phyloP scores from a whole-genome alignment of 2,329 filamentous ascomycete species.

The Rhynchosporium graminicola region DNA sequence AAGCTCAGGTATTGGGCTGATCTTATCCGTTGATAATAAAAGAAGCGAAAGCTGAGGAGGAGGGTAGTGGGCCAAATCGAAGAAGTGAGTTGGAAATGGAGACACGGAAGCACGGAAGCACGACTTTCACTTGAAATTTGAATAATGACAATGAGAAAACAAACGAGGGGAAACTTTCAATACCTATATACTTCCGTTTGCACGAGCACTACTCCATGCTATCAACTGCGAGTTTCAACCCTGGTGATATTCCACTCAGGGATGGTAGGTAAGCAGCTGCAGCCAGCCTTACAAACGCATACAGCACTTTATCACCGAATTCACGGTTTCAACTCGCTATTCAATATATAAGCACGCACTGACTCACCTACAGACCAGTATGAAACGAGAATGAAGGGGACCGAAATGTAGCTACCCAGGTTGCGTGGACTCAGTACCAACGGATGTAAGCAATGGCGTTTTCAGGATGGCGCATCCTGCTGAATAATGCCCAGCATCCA shows the following conservation, averaged over 20 bases:
- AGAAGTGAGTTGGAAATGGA: too few species aligned
- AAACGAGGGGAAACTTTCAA: not conserved
- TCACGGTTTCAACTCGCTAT: slow-evolving; percentile 12
- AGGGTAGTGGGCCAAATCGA: not conserved
- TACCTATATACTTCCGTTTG: slow-evolving; percentile 1
- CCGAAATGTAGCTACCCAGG: not conserved
- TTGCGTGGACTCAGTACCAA: not conserved
- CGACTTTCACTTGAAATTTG: not conserved
- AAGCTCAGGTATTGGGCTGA: not conserved
- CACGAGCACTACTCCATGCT: not conserved
- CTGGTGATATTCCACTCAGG: not conserved
- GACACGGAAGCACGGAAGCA: not conserved
- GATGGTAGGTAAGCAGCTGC: slow-evolving; percentile 7
- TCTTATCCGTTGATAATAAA: not conserved
- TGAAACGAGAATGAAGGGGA: slow-evolving; percentile 3
- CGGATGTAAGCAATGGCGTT: slow-evolving; percentile 22
- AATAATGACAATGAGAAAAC: not conserved
- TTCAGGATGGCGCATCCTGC: slow-evolving; percentile 11
- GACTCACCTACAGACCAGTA: slow-evolving; percentile 3
- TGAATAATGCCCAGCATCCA: slow-evolving; percentile 21
- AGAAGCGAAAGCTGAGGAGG: not conserved
- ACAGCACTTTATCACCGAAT: slow-evolving; percentile 18
- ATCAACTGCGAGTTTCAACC: not conserved
- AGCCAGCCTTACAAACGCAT: slow-evolving; percentile 25
- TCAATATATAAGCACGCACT: slow-evolving; percentile 4